These are phyloP conservation scores for Hura crepitans DNA, from an alignment of 441 rosid genomes.

Conservation along the genomic window DNA sequence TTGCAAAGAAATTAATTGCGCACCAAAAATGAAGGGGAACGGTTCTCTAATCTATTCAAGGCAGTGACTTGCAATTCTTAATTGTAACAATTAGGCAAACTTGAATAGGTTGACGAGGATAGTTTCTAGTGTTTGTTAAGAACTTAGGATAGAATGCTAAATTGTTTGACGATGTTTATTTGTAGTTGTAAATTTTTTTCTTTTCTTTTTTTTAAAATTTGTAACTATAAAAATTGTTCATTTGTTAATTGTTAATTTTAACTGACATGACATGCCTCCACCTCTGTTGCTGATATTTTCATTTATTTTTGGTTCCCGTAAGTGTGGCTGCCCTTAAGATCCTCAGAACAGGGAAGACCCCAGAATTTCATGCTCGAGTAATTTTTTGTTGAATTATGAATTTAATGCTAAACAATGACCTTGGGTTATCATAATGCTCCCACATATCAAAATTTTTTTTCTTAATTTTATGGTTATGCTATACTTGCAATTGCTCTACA, in stretches of 20 bases:
- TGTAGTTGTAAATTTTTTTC: neutral
- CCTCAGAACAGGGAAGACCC: too few species aligned
- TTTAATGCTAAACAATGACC: too few species aligned
- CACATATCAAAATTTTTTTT: too few species aligned
- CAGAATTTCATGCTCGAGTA: too few species aligned
- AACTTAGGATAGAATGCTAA: neutral
- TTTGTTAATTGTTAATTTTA: too few species aligned
- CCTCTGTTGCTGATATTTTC: too few species aligned
- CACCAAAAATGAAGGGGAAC: slow-evolving; percentile 22
- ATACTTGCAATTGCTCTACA: too few species aligned
- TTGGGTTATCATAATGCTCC: too few species aligned
- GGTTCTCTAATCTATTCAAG: neutral
- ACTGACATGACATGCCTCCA: too few species aligned
- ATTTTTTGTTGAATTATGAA: too few species aligned
- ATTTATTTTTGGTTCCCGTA: neutral
- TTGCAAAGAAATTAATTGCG: slow-evolving; percentile 55
- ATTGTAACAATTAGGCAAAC: slow-evolving; percentile 5
- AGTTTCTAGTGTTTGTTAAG: slow-evolving; percentile 8
- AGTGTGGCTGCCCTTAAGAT: too few species aligned
- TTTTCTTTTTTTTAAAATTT: neutral
- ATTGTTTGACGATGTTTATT: neutral
- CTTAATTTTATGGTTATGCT: too few species aligned
- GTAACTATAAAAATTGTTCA: neutral
- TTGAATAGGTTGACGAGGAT: neutral
- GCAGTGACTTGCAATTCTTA: neutral